Conservation (phyloP, 768 basidiomycete species). For the Leucosporidium creatinivorum region DNA sequence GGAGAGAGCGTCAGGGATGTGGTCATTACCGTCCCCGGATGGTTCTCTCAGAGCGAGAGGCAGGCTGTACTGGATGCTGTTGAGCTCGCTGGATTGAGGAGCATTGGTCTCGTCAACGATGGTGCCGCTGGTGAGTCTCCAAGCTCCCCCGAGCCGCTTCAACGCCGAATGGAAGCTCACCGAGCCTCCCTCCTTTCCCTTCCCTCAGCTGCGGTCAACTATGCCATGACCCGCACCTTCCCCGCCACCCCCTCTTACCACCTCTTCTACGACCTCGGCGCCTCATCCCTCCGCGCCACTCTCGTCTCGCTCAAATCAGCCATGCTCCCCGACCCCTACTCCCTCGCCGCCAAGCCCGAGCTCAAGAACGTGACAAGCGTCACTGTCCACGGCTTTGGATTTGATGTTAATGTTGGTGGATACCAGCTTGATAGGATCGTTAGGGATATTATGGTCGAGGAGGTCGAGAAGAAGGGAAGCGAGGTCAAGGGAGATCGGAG, state of each 20-base stretch:
- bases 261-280: conserved; percentile 89
- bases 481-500: conserved; percentile 56
- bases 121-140: conserved; percentile 56
- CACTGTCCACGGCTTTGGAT: conserved; percentile 71
- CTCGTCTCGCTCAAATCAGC: conserved; percentile 58
- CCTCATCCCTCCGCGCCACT: conserved; percentile 69
- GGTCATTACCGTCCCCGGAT: conserved; percentile 77
- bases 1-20: conserved; percentile 70
- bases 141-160: neutral
- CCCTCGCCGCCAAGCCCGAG: conserved; percentile 39
- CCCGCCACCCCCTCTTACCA: conserved; percentile 64
- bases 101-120: conserved; percentile 80
- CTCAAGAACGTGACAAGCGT: conserved; percentile 47
- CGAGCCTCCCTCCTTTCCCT: neutral
- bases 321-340: conserved; percentile 46
- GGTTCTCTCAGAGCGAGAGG: conserved; percentile 82
- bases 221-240: conserved; percentile 92
- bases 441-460: conserved; percentile 66
- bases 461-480: conserved; percentile 58
- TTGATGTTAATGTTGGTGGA: conserved; percentile 67
- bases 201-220: conserved; percentile 75
- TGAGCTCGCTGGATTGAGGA: conserved; percentile 78
- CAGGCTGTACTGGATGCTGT: conserved; percentile 86
- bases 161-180: neutral
- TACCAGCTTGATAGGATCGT: conserved; percentile 76